These are phyloP conservation scores for Pleurotus tuber-regium DNA, from an alignment of 768 basidiomycete species.

Conservation along the genomic window DNA sequence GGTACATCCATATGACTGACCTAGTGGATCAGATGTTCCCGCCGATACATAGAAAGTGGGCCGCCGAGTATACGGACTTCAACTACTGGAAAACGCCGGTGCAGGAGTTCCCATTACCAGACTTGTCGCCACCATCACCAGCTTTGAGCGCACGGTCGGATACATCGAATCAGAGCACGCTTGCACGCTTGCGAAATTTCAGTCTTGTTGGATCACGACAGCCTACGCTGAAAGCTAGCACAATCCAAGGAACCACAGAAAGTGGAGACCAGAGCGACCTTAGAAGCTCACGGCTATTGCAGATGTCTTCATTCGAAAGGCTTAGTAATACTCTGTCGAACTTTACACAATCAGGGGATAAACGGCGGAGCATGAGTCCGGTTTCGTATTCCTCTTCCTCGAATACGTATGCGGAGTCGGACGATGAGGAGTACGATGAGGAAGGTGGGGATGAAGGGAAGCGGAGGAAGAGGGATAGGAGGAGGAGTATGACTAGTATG, in stretches of 20 bases:
- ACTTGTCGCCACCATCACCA: conserved; percentile 84
- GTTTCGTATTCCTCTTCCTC: conserved; percentile 54
- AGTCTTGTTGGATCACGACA: conserved; percentile 61
- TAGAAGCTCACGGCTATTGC: conserved; percentile 49
- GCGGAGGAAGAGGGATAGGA: conserved; percentile 40
- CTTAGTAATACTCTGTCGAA: conserved; percentile 58
- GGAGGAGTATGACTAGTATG: conserved; percentile 79
- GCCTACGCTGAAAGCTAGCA: conserved; percentile 13
- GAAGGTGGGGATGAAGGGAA: conserved; percentile 41
- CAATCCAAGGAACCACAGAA: conserved; percentile 8
- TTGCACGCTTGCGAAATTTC: conserved; percentile 75
- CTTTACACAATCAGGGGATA: conserved; percentile 38
- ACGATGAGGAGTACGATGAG: conserved; percentile 52
- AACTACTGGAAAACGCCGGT: conserved; percentile 92
- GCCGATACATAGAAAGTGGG: conserved; percentile 85
- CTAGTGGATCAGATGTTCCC: conserved; percentile 99
- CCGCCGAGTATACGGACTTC: conserved; percentile 93
- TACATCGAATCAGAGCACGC: conserved; percentile 67
- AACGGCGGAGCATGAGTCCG: conserved; percentile 49
- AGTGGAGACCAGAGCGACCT: conserved; percentile 19
- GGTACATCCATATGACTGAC: conserved; percentile 98
- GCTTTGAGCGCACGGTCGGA: conserved; percentile 94
- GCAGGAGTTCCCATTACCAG: conserved; percentile 75
- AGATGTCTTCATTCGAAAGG: conserved; percentile 77
- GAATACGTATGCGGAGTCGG: conserved; percentile 48